Conservation (phyloP, 805 yeast species). For the Peterozyma xylosa region DNA sequence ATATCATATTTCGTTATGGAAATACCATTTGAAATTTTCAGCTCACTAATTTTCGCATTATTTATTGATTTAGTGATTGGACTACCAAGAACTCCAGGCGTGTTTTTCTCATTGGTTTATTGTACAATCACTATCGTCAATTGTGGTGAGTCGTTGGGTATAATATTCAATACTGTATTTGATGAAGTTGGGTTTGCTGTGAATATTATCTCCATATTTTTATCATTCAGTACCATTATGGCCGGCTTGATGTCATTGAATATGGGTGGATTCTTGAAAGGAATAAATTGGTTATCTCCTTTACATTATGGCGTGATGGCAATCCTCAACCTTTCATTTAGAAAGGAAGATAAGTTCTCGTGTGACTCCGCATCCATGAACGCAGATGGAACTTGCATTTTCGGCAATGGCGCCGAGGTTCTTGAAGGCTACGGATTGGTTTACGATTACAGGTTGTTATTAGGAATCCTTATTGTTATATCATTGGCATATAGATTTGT, state of each 20-base stretch:
- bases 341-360: conserved; percentile 34
- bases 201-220: conserved; percentile 56
- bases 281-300: conserved; percentile 72
- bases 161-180: conserved; percentile 67
- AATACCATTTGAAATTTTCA: conserved; percentile 58
- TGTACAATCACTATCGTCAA: conserved; percentile 47
- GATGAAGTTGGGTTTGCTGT: conserved; percentile 76
- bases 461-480: conserved; percentile 31
- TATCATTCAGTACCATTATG: conserved; percentile 73
- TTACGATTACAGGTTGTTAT: conserved; percentile 26
- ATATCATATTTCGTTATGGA: conserved; percentile 52
- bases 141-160: conserved; percentile 83
- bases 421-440: conserved; percentile 41
- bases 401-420: conserved; percentile 49
- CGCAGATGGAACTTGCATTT: conserved; percentile 33
- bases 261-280: conserved; percentile 64
- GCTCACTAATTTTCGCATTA: conserved; percentile 50
- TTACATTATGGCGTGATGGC: conserved; percentile 62
- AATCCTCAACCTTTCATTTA: conserved; percentile 53
- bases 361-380: conserved; percentile 28
- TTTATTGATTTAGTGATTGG: conserved; percentile 68
- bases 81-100: conserved; percentile 55
- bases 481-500: conserved; percentile 32
- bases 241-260: conserved; percentile 76
- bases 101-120: conserved; percentile 60